Percentiles rank a stretch among this genome's conserved stretches.
phyloP scores from a whole-genome alignment of 805 yeast genomes.

The Saccharomycopsis synnaedendra region DNA sequence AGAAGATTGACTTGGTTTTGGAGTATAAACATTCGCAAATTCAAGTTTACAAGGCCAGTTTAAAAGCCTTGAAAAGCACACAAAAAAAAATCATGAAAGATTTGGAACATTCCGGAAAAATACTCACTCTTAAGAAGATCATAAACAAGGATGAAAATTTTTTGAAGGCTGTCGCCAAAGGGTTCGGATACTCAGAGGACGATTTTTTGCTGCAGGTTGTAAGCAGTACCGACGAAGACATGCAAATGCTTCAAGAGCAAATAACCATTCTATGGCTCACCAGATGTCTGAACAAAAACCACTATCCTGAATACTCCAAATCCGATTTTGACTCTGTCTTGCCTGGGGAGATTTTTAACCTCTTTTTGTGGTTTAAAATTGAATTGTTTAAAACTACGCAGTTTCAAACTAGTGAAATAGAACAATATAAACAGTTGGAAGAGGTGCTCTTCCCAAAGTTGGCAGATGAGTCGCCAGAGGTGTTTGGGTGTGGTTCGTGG shows the following conservation, averaged over 20 bases:
- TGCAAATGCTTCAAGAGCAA: conserved; percentile 37
- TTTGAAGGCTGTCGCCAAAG: conserved; percentile 14
- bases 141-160: conserved; percentile 43
- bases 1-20: neutral
- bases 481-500: conserved; percentile 7
- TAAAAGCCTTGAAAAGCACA: conserved; percentile 31
- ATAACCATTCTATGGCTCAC: conserved; percentile 52
- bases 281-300: conserved; percentile 36
- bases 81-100: conserved; percentile 34
- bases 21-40: conserved; percentile 39
- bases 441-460: neutral
- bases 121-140: conserved; percentile 49
- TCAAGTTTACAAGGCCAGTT: conserved; percentile 31
- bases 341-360: conserved; percentile 6
- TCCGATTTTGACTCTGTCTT: conserved; percentile 5
- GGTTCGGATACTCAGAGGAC: neutral
- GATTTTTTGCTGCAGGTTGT: neutral
- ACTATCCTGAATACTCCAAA: conserved; percentile 7
- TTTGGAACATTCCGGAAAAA: conserved; percentile 25
- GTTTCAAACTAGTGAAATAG: neutral
- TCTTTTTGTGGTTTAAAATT: conserved; percentile 8
- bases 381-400: neutral
- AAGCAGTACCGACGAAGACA: conserved; percentile 28
- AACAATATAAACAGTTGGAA: neutral
- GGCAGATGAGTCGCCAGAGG: neutral